Evolutionary conservation across 2,329 filamentous ascomycete species (phyloP).

Genomic region (Akanthomyces muscarius): DNA sequence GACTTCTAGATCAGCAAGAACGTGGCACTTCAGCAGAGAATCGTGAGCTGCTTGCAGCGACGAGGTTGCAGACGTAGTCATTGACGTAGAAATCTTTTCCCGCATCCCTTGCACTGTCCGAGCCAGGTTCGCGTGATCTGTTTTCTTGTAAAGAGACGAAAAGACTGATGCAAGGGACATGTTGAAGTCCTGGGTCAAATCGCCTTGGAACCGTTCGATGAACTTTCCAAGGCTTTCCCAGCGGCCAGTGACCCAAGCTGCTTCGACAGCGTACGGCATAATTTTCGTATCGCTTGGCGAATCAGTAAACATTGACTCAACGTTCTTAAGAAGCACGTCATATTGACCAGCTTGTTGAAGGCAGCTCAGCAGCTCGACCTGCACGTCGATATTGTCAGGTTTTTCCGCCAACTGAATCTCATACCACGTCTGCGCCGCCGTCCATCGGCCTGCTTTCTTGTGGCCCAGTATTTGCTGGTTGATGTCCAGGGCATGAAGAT

Average conservation of each 20-base stretch:
- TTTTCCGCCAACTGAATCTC: conserved; percentile 81
- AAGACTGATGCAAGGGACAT: conserved; percentile 63
- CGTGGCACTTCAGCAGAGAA: conserved; percentile 79
- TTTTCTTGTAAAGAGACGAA: conserved; percentile 56
- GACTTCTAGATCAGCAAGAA: conserved; percentile 80
- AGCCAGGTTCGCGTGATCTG: conserved; percentile 48
- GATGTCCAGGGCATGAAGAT: conserved; percentile 80
- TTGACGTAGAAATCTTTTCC: conserved; percentile 64
- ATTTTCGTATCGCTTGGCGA: conserved; percentile 55
- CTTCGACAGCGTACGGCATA: conserved; percentile 82
- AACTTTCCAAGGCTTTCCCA: conserved; percentile 74
- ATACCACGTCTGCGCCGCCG: conserved; percentile 95
- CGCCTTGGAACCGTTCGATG: conserved; percentile 50
- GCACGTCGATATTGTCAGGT: conserved; percentile 71
- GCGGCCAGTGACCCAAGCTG: conserved; percentile 82
- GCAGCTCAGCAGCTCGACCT: conserved; percentile 80
- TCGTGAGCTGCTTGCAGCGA: conserved; percentile 84
- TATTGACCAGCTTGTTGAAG: conserved; percentile 95
- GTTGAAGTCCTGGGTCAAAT: conserved; percentile 64
- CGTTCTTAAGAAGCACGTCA: conserved; percentile 80
- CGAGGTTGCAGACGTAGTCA: conserved; percentile 72
- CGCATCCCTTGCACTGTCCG: conserved; percentile 60
- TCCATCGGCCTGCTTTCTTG: conserved; percentile 88
- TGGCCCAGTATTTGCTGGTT: conserved; percentile 93
- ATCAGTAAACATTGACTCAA: conserved; percentile 66